Evolutionary conservation across 2,329 filamentous ascomycete species (phyloP).

Genomic region (Penicillium hesseltinei): DNA sequence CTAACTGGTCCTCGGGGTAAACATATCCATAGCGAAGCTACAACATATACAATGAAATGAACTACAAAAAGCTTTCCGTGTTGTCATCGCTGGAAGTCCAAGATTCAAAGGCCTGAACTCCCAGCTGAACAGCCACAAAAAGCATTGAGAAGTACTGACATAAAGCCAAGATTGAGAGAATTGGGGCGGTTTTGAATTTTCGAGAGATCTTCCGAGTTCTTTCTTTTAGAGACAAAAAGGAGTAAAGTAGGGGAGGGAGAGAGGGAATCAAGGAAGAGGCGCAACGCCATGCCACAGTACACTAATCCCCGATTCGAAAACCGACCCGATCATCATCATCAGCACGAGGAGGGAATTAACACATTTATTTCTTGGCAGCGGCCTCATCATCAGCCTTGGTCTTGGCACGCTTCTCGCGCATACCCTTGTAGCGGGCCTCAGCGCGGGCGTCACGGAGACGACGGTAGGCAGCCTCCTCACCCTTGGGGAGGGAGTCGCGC

Average conservation of each 20-base stretch:
- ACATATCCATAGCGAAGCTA: neutral
- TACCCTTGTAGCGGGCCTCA: conserved; percentile 77
- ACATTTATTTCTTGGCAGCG: conserved; percentile 53
- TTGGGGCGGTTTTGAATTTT: conserved; percentile 37
- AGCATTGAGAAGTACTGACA: conserved; percentile 5
- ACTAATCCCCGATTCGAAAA: conserved; percentile 37
- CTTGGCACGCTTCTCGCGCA: conserved; percentile 88
- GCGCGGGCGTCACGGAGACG: conserved; percentile 80
- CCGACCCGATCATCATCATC: conserved; percentile 42
- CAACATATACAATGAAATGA: neutral
- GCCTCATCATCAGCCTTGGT: conserved; percentile 71
- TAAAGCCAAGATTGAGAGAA: conserved; percentile 26
- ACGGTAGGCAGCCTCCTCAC: conserved; percentile 82
- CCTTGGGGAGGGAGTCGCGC: conserved; percentile 75
- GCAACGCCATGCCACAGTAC: conserved; percentile 39
- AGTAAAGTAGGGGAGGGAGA: conserved; percentile 19
- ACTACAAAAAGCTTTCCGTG: neutral
- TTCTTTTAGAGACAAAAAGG: conserved; percentile 36
- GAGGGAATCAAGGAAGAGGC: conserved; percentile 32
- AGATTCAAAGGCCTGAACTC: neutral
- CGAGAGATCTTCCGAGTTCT: conserved; percentile 38
- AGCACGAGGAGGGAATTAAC: conserved; percentile 33
- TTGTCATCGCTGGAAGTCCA: neutral
- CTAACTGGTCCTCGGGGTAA: neutral
- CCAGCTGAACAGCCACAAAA: neutral